Base-by-base conservation (phyloP, 176 grass and related monocot genomes). In the Guadua angustifolia region DNA sequence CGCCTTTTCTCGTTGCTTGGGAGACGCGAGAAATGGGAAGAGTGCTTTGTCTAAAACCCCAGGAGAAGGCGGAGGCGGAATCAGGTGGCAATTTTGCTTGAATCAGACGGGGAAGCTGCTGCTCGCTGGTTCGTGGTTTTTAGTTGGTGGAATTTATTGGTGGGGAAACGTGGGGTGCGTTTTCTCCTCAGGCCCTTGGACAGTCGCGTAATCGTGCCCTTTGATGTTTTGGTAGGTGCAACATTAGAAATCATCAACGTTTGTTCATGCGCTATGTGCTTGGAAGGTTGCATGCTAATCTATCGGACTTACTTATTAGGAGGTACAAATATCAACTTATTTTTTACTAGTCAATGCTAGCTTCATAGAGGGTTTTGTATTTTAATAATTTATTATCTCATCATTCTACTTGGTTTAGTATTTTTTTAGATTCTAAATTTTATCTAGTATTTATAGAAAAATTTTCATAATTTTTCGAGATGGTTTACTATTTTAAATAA, bases 31-130 rank as follows among this genome's bases (percentile, higher is more conserved):
- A 61, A 90, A 83, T 74, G 84, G 66, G 59, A 83, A 73, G 78
- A 82, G 55, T 38, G 83, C 53, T 74, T 47, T 50, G 69, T 52
- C 72, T 70, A 86, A 90, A 90, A 90, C 88, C 88, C 39, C 84
- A 38, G 84, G 50, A 74, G 67, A 40, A 60, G 49, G 67, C 38
- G 66, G 67, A 63, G 25, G 66, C 71, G 26, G n/a, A 84, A 79
- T 87, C 89, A 79, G 84, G 79, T 87, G 88, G 80, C 88, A 15
- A 21, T 0, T 77, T 21, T 33, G 79, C 59, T 83, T 83, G 83
- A 78, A 62, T 86, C 79, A 21, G 79, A 86, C 10, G 39, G 69
- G 43, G 36, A 56, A 29, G 21, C n/a, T 17, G 17, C 33, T 58
- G 29, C 40, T n/a, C 3, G 35, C 74, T 69, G 66, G 15, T 65